Base-by-base conservation (phyloP, 495 filamentous ascomycete genomes). In the Tuber indicum region DNA sequence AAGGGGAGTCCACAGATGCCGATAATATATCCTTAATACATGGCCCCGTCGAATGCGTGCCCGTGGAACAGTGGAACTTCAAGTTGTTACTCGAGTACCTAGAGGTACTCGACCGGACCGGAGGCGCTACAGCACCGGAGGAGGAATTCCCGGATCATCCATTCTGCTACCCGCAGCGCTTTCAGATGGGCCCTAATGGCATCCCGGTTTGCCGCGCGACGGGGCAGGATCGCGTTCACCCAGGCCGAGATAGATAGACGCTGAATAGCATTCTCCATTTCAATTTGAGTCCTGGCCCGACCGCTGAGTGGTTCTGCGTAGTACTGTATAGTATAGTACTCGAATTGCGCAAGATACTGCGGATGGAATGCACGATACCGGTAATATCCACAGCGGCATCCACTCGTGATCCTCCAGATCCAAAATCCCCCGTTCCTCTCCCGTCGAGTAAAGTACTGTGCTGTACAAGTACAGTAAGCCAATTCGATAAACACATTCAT, bases 181-280 rank as follows among this genome's bases (percentile, higher is more conserved):
- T 26, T 58, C 52, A 14, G 52, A 58, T 58, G 52, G 12, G 19
- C 21, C 42, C 1, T 43, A 43, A 43, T 10, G 6, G 8, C 42
- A 43, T 43, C 9, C 8, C 42, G 8, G 42, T 43, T 43, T 10
- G 9, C 42, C 42, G 42, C 42, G 42, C 42, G 42, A 43, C 42
- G 42, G 42, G 46, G 71, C 75, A 47, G 73, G 75, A 43, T 76
- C 7, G 47, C 47, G 2, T 8, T 52, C 47, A 23, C 23, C 21
- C 12, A 19, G 17, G 45, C 17, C 17, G 45, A 46, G 45, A 19
- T 10, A 21, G 23, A n/a, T 52, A 21, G 21, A 10, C 45, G 1
- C 14, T 46, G 1, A 46, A 52, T 52, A 19, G 47, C 21, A 9
- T n/a, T 19, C 9, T 9, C 23, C 21, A n/a, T 52, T 52, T 52